Percentiles rank a stretch among this genome's conserved stretches.
phyloP scores from a whole-genome alignment of 495 filamentous ascomycete species.

The Podospora appendiculata region DNA sequence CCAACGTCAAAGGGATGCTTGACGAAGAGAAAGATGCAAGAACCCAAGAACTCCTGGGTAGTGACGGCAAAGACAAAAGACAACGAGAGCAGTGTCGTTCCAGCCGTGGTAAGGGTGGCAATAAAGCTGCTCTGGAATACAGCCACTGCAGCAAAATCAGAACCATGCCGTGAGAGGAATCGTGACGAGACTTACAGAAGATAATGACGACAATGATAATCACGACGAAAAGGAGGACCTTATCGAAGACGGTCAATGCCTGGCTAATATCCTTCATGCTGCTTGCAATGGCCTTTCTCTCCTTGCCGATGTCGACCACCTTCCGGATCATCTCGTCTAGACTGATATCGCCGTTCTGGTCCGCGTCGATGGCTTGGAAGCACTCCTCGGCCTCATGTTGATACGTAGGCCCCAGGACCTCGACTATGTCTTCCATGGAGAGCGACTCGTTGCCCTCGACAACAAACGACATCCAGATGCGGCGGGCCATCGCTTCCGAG shows the following conservation, averaged over 20 bases:
- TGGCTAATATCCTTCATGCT: conserved; percentile 98
- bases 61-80: conserved; percentile 92
- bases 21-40: conserved; percentile 96
- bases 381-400: conserved; percentile 72
- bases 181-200: conserved; percentile 50
- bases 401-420: conserved; percentile 72
- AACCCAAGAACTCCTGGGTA: conserved; percentile 86
- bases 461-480: conserved; percentile 98
- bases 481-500: conserved; percentile 79
- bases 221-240: conserved; percentile 69
- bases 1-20: conserved; percentile 90
- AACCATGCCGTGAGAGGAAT: neutral
- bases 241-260: conserved; percentile 84
- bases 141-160: conserved; percentile 42
- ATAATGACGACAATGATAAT: conserved; percentile 76
- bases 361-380: conserved; percentile 71
- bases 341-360: conserved; percentile 88
- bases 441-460: conserved; percentile 78
- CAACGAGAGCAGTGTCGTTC: conserved; percentile 85
- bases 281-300: conserved; percentile 74
- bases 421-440: conserved; percentile 70
- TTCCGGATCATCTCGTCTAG: conserved; percentile 93
- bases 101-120: conserved; percentile 86
- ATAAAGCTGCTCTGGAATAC: conserved; percentile 81
- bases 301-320: conserved; percentile 71